Evolutionary conservation across 2,329 filamentous ascomycete genomes (phyloP), one percentile per base, ranked within the genome.

Genomic region (Colletotrichum musae): DNA sequence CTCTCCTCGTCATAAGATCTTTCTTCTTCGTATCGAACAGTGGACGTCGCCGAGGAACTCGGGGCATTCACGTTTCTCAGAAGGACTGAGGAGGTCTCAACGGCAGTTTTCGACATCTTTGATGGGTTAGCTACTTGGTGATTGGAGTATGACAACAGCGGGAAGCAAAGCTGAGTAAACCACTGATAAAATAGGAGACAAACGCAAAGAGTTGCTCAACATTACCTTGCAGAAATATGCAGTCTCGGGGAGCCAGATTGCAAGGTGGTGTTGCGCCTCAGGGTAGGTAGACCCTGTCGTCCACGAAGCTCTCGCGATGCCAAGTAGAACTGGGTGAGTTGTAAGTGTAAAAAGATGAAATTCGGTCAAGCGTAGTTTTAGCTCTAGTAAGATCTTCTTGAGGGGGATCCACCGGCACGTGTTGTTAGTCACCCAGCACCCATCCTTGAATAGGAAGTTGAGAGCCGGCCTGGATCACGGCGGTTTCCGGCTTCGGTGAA

Each of bases 51-150:
- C 9, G 58, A 56, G 2, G 64, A 45, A 16, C 24, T 32, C 0
- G 32, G 21, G 13, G 9, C 45, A 0, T 51, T 43, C 9, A 67
- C 28, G 15, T 43, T 67, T 24, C 58, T 54, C 12, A 67, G 32
- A 4, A 51, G 24, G 3, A 62, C n/a, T n/a, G 64, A 62, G 5
- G 64, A 67, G 3, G 51, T 67, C 13, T 52, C 59, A 7, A 62
- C 45, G 15, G 58, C 24, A 7, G 51, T 67, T 7, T 67, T 47
- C 2, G 64, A 56, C 58, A 67, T 66, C 24, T 62, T 7, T 60
- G 10, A 16, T 15, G 50, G 4, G 50, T 12, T 18, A 24, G 18
- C 16, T 24, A 50, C 5, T 21, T 24, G 50, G 13, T 12, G 21
- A 24, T 52, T 15, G 9, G 48, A 13, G 12, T 21, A 6, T 50